These are phyloP conservation scores for Candida tropicalis DNA, from an alignment of 1,139 yeast genomes.

Conservation along the genomic window DNA sequence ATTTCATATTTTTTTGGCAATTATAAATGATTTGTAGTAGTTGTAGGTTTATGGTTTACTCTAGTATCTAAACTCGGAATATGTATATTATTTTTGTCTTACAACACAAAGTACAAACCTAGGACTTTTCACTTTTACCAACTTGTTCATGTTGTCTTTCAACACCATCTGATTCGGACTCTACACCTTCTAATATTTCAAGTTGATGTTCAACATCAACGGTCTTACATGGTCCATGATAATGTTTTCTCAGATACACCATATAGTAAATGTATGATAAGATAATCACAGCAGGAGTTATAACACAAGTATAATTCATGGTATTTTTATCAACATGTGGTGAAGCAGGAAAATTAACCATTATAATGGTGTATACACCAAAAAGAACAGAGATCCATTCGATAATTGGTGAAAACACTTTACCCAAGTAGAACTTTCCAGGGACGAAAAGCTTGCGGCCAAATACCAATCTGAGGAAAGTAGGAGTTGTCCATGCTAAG, in stretches of 20 bases:
- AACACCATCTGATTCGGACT: constrained; percentile 6
- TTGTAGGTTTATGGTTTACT: neutral
- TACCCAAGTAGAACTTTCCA: constrained; percentile 66
- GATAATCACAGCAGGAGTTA: constrained; percentile 38
- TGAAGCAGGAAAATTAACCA: constrained; percentile 42
- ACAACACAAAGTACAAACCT: neutral
- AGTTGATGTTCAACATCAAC: constrained; percentile 20
- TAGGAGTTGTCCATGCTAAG: constrained; percentile 13
- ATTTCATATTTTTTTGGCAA: neutral
- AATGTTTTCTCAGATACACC: constrained; percentile 28
- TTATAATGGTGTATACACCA: constrained; percentile 33
- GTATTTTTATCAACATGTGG: constrained; percentile 27
- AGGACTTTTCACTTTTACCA: constrained; percentile 1
- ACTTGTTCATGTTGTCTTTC: constrained; percentile 5
- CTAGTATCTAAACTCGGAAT: neutral
- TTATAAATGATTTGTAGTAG: neutral
- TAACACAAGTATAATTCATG: constrained; percentile 40
- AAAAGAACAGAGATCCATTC: constrained; percentile 25
- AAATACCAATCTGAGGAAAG: constrained; percentile 38
- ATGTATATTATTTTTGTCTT: neutral
- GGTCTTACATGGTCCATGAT: constrained; percentile 33
- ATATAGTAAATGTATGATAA: constrained; percentile 30
- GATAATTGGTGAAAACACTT: constrained; percentile 31
- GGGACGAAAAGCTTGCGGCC: constrained; percentile 53
- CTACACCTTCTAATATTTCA: constrained; percentile 1